phyloP scores from a whole-genome alignment of 768 basidiomycete species.

The Suillus subluteus region DNA sequence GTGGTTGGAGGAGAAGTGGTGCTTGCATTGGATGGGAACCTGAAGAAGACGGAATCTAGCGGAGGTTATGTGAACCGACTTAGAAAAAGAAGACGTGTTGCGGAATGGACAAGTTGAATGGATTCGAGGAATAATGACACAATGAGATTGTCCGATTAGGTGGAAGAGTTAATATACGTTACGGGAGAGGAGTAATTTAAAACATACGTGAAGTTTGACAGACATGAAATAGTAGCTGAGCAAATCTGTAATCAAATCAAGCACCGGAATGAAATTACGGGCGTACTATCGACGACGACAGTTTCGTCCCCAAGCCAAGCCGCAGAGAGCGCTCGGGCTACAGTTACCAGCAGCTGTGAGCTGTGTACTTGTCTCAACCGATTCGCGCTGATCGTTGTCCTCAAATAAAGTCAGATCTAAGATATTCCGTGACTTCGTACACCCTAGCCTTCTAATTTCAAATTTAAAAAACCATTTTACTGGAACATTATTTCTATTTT shows the following conservation, averaged over 20 bases:
- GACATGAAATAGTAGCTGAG: slow-evolving; percentile 17
- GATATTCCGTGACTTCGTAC: slow-evolving; percentile 25
- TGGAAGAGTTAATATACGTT: slow-evolving; percentile 34
- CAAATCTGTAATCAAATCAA: slow-evolving; percentile 12
- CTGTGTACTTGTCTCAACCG: slow-evolving; percentile 2
- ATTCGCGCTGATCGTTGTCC: slow-evolving; percentile 14
- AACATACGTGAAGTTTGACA: slow-evolving; percentile 17
- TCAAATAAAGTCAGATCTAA: slow-evolving; percentile 17
- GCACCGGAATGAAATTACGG: slow-evolving; percentile 5
- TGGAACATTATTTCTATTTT: slow-evolving; percentile 20
- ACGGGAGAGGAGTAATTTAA: slow-evolving; percentile 21
- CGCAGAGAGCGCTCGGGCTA: too few relatives aligned
- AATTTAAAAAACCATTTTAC: slow-evolving; percentile 18
- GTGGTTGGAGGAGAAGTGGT: slow-evolving; percentile 31
- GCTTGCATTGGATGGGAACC: slow-evolving; percentile 27
- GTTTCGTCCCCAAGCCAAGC: not conserved
- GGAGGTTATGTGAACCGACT: slow-evolving; percentile 20
- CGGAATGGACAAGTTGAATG: slow-evolving; percentile 22
- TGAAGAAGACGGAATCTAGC: slow-evolving; percentile 16
- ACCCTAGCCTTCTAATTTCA: slow-evolving; percentile 33
- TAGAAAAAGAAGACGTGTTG: slow-evolving; percentile 21
- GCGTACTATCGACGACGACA: slow-evolving; percentile 3
- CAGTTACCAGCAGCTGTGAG: not conserved
- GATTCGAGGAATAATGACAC: slow-evolving; percentile 25
- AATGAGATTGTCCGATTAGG: slow-evolving; percentile 29